Percentiles rank a stretch among this genome's conserved stretches.
Conservation (phyloP, 331 rosid species). For the Prunus yedoensis region DNA sequence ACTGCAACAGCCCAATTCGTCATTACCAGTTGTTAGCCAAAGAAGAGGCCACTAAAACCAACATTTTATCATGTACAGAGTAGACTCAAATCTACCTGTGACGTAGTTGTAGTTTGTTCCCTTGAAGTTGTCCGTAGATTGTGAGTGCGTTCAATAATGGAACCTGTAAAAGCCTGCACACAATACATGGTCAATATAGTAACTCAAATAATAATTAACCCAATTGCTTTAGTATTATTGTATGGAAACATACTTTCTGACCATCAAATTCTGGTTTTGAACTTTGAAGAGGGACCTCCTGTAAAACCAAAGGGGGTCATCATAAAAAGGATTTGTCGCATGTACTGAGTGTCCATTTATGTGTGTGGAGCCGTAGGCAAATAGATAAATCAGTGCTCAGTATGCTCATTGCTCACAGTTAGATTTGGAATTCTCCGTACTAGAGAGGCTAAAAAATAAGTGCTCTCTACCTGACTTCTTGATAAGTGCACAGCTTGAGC, state of each 20-base stretch:
- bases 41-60: not conserved
- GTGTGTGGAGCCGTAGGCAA: not conserved
- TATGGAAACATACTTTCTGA: constrained; percentile 19
- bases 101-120: constrained; percentile 13
- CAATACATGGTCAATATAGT: not conserved
- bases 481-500: constrained; percentile 40
- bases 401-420: constrained; percentile 3
- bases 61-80: not conserved
- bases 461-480: constrained; percentile 46
- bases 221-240: not conserved
- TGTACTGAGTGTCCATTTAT: not conserved
- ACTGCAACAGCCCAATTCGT: constrained; percentile 34
- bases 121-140: constrained; percentile 22
- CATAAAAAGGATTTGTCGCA: not conserved
- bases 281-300: constrained; percentile 29
- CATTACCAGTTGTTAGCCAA: not conserved
- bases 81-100: constrained; percentile 22
- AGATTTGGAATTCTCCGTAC: not conserved
- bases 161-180: constrained; percentile 45
- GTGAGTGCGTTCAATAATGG: constrained; percentile 36
- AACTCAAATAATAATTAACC: not conserved
- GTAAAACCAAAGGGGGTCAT: constrained; percentile 2
- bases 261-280: constrained; percentile 26
- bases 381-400: constrained; percentile 6
- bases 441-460: constrained; percentile 11